Conservation (phyloP, 2,329 filamentous ascomycete species). For the Colletotrichum tropicicola region DNA sequence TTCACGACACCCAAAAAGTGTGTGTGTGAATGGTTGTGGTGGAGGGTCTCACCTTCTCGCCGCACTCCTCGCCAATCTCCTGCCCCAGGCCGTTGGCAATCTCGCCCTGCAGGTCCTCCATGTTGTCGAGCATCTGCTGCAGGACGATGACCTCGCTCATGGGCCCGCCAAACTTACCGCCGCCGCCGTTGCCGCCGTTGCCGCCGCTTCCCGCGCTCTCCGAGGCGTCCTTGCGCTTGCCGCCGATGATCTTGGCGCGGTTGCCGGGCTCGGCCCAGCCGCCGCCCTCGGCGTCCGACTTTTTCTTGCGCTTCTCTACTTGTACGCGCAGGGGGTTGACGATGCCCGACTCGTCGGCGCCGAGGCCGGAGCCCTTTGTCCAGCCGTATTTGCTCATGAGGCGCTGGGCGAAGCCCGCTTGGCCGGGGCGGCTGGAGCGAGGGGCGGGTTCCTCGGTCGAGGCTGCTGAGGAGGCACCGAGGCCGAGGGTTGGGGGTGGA, state of each 20-base stretch:
- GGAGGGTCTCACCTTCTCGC: slow-evolving; percentile 69
- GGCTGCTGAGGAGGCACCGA: slow-evolving; percentile 51
- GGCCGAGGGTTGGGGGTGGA: slow-evolving; percentile 57
- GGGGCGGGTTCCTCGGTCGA: slow-evolving; percentile 46
- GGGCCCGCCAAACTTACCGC: slow-evolving; percentile 65
- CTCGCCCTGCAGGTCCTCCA: slow-evolving; percentile 80
- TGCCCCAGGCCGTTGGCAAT: slow-evolving; percentile 81
- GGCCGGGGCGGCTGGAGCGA: slow-evolving; percentile 76
- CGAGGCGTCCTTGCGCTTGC: slow-evolving; percentile 66
- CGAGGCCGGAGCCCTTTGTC: slow-evolving; percentile 87
- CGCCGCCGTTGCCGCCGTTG: too few species aligned
- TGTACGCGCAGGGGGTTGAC: slow-evolving; percentile 84
- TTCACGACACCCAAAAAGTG: slow-evolving; percentile 31
- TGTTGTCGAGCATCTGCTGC: slow-evolving; percentile 84
- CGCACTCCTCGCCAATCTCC: slow-evolving; percentile 95
- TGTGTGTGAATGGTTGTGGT: too few species aligned
- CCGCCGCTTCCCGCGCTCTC: too few species aligned
- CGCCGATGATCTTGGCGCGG: slow-evolving; percentile 83
- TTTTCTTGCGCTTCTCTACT: slow-evolving; percentile 86
- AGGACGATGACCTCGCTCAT: slow-evolving; percentile 88
- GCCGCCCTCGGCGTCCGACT: slow-evolving; percentile 79
- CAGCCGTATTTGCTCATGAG: slow-evolving; percentile 96
- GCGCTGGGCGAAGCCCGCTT: slow-evolving; percentile 85
- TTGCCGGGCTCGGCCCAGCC: slow-evolving; percentile 76
- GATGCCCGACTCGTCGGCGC: slow-evolving; percentile 84